A percentile compares a stretch with the other conserved stretches of the same genome.
These are phyloP conservation scores for Lasiodiplodia gonubiensis DNA, from an alignment of 2,329 filamentous ascomycete species.

Conservation along the genomic window DNA sequence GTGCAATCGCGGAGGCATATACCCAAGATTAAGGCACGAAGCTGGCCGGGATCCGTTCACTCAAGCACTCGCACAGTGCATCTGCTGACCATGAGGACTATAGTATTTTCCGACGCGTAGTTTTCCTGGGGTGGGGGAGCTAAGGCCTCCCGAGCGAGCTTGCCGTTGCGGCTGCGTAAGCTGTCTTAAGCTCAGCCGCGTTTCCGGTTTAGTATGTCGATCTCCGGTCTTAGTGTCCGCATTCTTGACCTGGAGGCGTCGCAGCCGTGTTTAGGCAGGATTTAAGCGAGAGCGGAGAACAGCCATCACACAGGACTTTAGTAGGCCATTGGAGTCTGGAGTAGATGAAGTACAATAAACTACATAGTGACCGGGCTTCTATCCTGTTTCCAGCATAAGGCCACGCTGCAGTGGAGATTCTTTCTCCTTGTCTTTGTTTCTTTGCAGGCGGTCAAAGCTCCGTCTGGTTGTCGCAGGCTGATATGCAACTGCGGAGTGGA, in stretches of 20 bases:
- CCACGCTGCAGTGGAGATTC: background rate
- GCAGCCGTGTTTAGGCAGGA: background rate
- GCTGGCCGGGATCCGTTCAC: background rate
- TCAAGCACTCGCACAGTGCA: background rate
- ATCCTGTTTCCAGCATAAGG: background rate
- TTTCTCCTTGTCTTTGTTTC: background rate
- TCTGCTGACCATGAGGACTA: background rate
- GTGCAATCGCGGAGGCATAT: background rate
- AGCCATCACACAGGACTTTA: too few relatives aligned
- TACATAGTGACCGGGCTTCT: background rate
- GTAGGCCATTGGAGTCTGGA: background rate
- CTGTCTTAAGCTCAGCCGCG: conserved; percentile 5
- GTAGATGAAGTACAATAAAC: background rate
- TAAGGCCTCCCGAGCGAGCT: background rate
- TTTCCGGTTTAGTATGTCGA: background rate
- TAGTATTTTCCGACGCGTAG: background rate
- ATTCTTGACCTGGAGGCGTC: background rate
- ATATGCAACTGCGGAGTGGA: too few relatives aligned
- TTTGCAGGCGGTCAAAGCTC: too few relatives aligned
- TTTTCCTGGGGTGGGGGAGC: background rate
- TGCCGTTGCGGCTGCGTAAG: background rate
- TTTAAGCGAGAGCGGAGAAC: too few relatives aligned
- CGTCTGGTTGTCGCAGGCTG: too few relatives aligned
- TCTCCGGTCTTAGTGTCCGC: background rate
- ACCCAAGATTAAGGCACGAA: background rate